Base-by-base conservation (phyloP, 495 filamentous ascomycete species). In the Aspergillus steynii region DNA sequence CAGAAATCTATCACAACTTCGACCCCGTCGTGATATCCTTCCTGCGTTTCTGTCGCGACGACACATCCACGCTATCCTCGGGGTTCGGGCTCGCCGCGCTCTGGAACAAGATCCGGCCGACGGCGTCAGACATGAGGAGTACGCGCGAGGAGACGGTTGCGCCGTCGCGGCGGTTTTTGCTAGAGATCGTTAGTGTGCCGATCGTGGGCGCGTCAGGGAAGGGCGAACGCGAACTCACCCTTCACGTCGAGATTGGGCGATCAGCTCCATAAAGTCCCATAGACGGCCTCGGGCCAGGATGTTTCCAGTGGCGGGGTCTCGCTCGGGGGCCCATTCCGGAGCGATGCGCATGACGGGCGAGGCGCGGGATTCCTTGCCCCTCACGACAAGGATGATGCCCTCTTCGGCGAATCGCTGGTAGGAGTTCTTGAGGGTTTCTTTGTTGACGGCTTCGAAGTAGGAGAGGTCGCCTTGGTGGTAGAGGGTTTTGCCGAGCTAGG, bases 371-470 rank as follows among this genome's bases (percentile, higher is more conserved):
- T 79, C 81, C 64, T 85, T 87, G 61, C 80, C 82, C 68, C 87
- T 90, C 15, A 85, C 77, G 42, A 92, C 80, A 6, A 89, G 74
- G 63, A 97, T 82, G 58, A 97, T 96, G 15, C 92, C 92, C 65
- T 97, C 93, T 68, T 96, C 92, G 61, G 91, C 86, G 73, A 96
- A 96, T 27, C 90, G 87, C 61, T 87, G 81, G 74, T 91, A 96
- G 2, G 91, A 88, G 71, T 98, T 99, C 63, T 93, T 96, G 55
- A 99, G 85, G 1, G 92, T 93, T 71, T 98, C 93, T 59, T 96
- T 97, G 79, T 98, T 99, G 63, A 99, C 95, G 6, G 95, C 92
- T 75, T 99, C 95, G 65, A 97, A 97, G 72, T 99, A 98, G 27
- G 87, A 91, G 29, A 99, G 85, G 67, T 97, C 93, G 34, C 95